Evolutionary conservation across 495 filamentous ascomycete species (phyloP), one percentile per base, ranked within the genome.

Genomic region (Podospora tetraspora): DNA sequence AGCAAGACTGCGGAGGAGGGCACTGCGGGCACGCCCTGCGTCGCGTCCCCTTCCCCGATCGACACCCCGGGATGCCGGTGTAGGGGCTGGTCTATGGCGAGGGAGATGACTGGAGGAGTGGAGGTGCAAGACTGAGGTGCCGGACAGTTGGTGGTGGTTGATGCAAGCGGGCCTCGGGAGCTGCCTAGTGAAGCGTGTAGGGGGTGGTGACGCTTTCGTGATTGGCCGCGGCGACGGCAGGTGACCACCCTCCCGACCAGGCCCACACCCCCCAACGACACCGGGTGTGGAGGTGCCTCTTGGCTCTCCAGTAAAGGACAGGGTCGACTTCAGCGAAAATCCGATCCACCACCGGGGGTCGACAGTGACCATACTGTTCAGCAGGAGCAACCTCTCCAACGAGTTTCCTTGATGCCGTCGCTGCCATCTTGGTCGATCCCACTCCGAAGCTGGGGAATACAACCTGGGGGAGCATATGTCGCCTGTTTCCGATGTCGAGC

Each of bases 201-300:
- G 73, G 61, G 75, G 73, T 61, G 59, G 57, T 3, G 58, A n/a
- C 63, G 59, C 19, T 63, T 8, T 56, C 22, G 21, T 78, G 70
- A 78, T 78, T 78, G 76, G 76, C 52, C 63, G 61, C 1, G 59
- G 66, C 32, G 59, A 52, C 25, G 67, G 64, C 76, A 77, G 76
- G 70, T 78, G 74, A 73, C 68, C 72, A 72, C 62, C 58, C 61
- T 66, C 61, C 57, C 62, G 60, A 67, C 63, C 62, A 61, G 57
- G 62, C 64, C 70, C 70, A 76, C 72, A 72, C 70, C 68, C 58
- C 23, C 65, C 58, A n/a, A 11, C 64, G 56, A 30, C 56, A n/a
- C 64, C 52, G 30, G 1, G 56, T 37, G 10, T 52, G n/a, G n/a
- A 22, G 29, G 64, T 1, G n/a, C 27, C 52, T 57, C n/a, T 30